Base-by-base conservation (phyloP, 164 flowering plant genomes). In the Aristolochia fimbriata region DNA sequence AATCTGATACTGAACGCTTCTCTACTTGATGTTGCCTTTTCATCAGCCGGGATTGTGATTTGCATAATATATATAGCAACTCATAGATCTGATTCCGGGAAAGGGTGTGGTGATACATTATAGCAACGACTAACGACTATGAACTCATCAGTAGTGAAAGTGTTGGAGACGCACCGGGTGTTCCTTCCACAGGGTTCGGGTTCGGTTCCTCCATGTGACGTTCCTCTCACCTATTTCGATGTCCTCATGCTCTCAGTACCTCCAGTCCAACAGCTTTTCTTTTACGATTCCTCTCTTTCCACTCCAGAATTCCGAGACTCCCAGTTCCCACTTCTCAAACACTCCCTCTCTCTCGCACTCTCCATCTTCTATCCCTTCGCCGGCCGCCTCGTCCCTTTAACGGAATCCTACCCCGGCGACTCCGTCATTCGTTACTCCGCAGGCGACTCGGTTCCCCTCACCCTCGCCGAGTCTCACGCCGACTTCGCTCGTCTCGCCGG, bases 341-440 rank as follows among this genome's bases (percentile, higher is more conserved):
- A 47, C 60, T 78, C 82, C 1, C 81, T 82, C 22, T 64, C 74
- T 47, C 66, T 71, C 22, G 54, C 78, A 33, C 82, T 78, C 63
- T 58, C 53, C 22, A 70, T 69, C 60, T 79, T 70, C 58, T 76
- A 62, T 56, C 78, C 81, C 1, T 48, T 76, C 22, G 73, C 76
- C 24, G 78, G 74, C 9, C 71, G 62, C 13, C 56, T 78, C 7
- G 37, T 68, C 2, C 55, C 51, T 33, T 69, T 69, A 6, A 66
- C 70, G 0, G 59, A 70, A 10, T 68, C 68, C 50, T 24, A 19
- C 12, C 37, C 37, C 5, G 37, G 37, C 37, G 45, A 55, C 27
- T 77, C 75, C 41, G 41, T 33, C 12, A 43, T 78, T 31, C 51
- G 60, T 37, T 77, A 61, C 73, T 14, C 17, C 24, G 58, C 62